phyloP scores from a whole-genome alignment of 495 filamentous ascomycete genomes.

The Annulohypoxylon bovei region DNA sequence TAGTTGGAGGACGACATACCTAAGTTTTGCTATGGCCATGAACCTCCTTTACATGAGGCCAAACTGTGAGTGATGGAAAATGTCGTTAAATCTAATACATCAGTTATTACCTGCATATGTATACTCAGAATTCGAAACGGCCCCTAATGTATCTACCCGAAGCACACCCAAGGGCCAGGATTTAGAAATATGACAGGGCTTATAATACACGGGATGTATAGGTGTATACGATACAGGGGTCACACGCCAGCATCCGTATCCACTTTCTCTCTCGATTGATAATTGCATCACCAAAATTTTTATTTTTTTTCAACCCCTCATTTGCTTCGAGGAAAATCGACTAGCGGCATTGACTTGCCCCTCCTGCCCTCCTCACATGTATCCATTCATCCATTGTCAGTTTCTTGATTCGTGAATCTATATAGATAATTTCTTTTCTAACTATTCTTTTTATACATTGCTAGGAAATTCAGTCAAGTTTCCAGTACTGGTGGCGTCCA shows the following conservation, averaged over 20 bases:
- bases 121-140: background rate
- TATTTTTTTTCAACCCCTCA: slow-evolving; percentile 26
- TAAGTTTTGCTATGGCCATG: background rate
- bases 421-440: background rate
- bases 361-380: slow-evolving; percentile 25
- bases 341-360: slow-evolving; percentile 22
- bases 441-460: background rate
- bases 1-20: background rate
- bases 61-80: background rate
- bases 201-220: background rate
- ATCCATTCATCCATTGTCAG: background rate
- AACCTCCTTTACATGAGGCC: background rate
- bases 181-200: background rate
- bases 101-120: slow-evolving; percentile 4
- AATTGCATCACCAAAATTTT: slow-evolving; percentile 23
- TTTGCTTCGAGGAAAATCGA: background rate
- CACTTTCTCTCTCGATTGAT: slow-evolving; percentile 23
- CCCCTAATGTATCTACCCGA: slow-evolving; percentile 4
- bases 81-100: background rate
- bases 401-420: background rate
- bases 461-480: background rate
- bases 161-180: background rate
- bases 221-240: slow-evolving; percentile 3
- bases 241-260: slow-evolving; percentile 11
- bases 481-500: background rate